Base-by-base conservation (phyloP, 345 rosid species). In the Litchi chinensis region DNA sequence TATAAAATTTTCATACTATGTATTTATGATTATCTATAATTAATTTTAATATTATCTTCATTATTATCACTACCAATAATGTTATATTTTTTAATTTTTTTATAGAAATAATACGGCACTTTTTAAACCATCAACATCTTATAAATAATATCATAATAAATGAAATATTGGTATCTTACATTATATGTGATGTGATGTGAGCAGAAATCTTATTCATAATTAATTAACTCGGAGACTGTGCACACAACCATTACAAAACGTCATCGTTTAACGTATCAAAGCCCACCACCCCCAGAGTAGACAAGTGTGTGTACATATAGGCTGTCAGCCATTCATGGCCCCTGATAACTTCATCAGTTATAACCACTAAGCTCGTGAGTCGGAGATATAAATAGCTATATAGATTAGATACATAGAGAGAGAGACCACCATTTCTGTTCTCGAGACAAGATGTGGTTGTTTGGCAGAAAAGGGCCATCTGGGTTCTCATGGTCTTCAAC, bases 401-500 rank as follows among this genome's bases (percentile, higher is more conserved):
- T 11, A 46, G 74, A 78, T 69, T 69, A 72, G 16, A 59, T n/a
- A 60, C 10, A n/a, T 0, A 7, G 40, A 15, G 8, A 59, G 64
- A 71, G 13, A n/a, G 69, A 46, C 1, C 8, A 46, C 10, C 12
- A 11, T 46, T 46, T 32, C 37, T 32, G 37, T 32, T 32, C 37
- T 32, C 2, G 12, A 74, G 41, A 64, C 6, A 41, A 41, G 8
- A 83, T 86, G 91, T 88, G 93, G 93, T 46, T 71, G 68, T 83
- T 87, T 69, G 68, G 75, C 60, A 81, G 85, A 22, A 60, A 84
- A 76, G 87, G 87, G 7, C 77, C 89, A 46, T 88, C 91, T 70
- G 92, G 93, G 68, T 90, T 88, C 87, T 93, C 95, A 5, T 76
- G 88, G 22, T 81, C 89, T 76, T 91, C 95, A 16, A 91, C 97